Percentiles rank a stretch among this genome's conserved stretches.
phyloP scores from a whole-genome alignment of 257 asterid species.

The Nicotiana knightiana region DNA sequence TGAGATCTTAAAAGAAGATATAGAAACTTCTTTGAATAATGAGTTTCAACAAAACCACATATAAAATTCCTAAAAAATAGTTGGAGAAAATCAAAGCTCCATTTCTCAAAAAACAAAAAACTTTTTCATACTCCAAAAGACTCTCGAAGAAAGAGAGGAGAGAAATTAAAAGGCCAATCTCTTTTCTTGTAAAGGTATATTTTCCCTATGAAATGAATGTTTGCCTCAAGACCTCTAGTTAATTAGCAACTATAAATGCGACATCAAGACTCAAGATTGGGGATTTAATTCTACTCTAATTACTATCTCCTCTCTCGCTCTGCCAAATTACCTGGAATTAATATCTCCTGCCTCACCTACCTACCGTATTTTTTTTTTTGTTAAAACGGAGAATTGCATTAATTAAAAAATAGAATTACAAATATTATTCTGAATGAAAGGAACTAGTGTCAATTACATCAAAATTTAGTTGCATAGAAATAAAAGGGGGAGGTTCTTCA shows the following conservation, averaged over 20 bases:
- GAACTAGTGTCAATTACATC: too few relatives aligned
- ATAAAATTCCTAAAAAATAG: slow-evolving; percentile 8
- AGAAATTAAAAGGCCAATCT: background rate
- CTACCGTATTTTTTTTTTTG: too few relatives aligned
- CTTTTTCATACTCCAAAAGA: slow-evolving; percentile 24
- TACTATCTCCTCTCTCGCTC: too few relatives aligned
- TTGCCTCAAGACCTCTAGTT: slow-evolving; percentile 4
- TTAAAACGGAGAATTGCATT: too few relatives aligned
- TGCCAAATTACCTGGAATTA: too few relatives aligned
- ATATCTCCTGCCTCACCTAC: too few relatives aligned
- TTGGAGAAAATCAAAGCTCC: background rate
- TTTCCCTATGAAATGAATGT: slow-evolving; percentile 19
- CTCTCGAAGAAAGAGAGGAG: slow-evolving; percentile 23
- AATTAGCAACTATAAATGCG: background rate
- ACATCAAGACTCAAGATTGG: too few relatives aligned
- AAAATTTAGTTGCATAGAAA: too few relatives aligned
- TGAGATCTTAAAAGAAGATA: slow-evolving; percentile 29
- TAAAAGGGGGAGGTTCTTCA: too few relatives aligned
- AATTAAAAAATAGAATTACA: too few relatives aligned
- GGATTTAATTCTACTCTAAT: too few relatives aligned
- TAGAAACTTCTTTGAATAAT: slow-evolving; percentile 53
- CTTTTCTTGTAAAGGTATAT: background rate
- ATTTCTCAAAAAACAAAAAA: slow-evolving; percentile 17
- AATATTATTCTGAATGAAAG: too few relatives aligned
- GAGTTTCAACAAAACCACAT: slow-evolving; percentile 20